Base-by-base conservation (phyloP, 805 yeast genomes). In the Saturnispora quitensis region DNA sequence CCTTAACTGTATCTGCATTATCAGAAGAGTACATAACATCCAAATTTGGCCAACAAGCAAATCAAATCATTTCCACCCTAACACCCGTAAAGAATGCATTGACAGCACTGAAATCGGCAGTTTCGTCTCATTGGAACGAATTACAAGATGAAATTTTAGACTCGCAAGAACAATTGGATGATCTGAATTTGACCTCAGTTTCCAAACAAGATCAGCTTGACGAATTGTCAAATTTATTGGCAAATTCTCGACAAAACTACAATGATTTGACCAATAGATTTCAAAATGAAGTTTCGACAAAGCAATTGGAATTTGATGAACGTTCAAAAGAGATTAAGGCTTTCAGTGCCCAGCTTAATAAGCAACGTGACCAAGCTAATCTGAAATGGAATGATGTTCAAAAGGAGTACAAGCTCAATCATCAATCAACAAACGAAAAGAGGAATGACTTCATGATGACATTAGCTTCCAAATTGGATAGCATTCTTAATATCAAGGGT, bases 401-500 rank as follows among this genome's bases (percentile, higher is more conserved):
- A 52, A 71, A 78, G 51, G 80, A 77, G 56, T 73, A 72, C 48
- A 80, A 80, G 57, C 77, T 78, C 53, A 58, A 77, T 48, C 65
- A 70, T 48, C 73, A 71, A 49, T 71, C 73, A n/a, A 65, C 82
- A 15, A 67, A 72, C 50, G 69, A 71, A 45, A 71, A 76, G 45
- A 72, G 81, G 34, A 73, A 70, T 50, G 67, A 67, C 12, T 67
- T 85, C 58, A 78, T 77, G 56, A 73, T 74, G 43, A 76, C 77
- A 52, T 74, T 84, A 33, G 77, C 76, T 50, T 73, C 74, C 52
- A 73, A 81, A 58, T 78, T 88, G 57, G 81, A 81, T 53, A 72
- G 69, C 52, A 76, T 82, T 22, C 75, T 84, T 47, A 75, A 73
- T 46, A 83, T 87, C 68, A 87, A 87, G 67, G 67, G 82, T 55